Evolutionary conservation across 306 rosid genomes (phyloP).

Genomic region (Begonia peltatifolia): DNA sequence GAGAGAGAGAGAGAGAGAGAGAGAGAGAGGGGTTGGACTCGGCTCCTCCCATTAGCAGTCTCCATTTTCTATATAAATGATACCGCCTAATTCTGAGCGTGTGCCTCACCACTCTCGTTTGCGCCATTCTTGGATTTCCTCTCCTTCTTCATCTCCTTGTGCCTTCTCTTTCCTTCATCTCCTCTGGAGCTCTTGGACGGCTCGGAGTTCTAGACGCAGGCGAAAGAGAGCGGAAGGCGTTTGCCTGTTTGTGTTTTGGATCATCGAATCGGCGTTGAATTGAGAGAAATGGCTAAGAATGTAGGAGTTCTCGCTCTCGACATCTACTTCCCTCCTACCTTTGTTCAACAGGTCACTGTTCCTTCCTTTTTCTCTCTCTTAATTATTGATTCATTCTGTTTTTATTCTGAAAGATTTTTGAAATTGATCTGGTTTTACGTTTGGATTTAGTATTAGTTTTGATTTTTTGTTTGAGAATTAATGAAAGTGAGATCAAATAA

Average conservation of each 20-base stretch:
- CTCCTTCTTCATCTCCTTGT: not conserved
- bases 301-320: constrained; percentile 93
- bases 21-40: not conserved
- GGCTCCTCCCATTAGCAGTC: not conserved
- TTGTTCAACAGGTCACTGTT: constrained; percentile 64
- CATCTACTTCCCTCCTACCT: constrained; percentile 83
- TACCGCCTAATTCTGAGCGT: not conserved
- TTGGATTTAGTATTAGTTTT: not conserved
- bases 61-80: not conserved
- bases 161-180: not conserved
- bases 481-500: not conserved
- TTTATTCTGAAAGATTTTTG: not conserved
- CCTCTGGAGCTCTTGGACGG: not conserved
- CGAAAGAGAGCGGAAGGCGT: not conserved
- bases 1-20: not conserved
- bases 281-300: constrained; percentile 50
- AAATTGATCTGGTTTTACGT: not conserved
- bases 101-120: not conserved
- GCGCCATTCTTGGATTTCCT: not conserved
- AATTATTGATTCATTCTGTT: not conserved
- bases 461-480: not conserved
- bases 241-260: not conserved
- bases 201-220: not conserved
- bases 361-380: not conserved
- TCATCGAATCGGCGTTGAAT: not conserved